These are phyloP conservation scores for Plantago major DNA, from an alignment of 257 asterid genomes.

Conservation along the genomic window DNA sequence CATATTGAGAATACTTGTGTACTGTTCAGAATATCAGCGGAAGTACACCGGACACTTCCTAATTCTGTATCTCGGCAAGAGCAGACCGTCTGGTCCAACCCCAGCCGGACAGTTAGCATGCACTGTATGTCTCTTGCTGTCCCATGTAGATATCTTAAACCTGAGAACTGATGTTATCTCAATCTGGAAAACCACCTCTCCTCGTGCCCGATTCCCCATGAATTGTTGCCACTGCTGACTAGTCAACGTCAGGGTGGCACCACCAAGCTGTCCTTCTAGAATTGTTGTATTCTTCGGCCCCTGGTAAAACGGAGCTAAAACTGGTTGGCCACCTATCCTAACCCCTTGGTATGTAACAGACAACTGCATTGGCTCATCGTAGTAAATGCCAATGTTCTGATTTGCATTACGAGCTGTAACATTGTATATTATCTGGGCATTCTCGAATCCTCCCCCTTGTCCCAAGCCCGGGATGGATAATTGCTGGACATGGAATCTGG, in stretches of 20 bases:
- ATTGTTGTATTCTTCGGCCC: conserved; percentile 62
- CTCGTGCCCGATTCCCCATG: conserved; percentile 38
- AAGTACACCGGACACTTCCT: conserved; percentile 81
- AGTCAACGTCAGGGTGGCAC: conserved; percentile 40
- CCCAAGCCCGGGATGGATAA: conserved; percentile 54
- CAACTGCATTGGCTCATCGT: conserved; percentile 54
- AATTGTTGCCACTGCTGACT: conserved; percentile 48
- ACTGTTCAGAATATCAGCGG: conserved; percentile 13
- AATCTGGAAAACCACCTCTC: conserved; percentile 51
- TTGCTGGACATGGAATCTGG: conserved; percentile 53
- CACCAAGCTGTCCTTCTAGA: conserved; percentile 45
- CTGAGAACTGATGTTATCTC: conserved; percentile 53
- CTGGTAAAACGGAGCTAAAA: conserved; percentile 55
- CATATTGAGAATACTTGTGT: no score
- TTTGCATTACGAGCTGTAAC: conserved; percentile 65
- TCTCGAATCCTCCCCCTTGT: conserved; percentile 33
- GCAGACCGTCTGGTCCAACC: conserved; percentile 71
- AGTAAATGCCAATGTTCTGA: conserved; percentile 54
- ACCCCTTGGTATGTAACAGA: conserved; percentile 44
- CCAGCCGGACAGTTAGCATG: conserved; percentile 75
- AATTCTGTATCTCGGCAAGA: conserved; percentile 39
- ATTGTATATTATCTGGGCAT: conserved; percentile 50
- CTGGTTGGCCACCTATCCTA: conserved; percentile 36
- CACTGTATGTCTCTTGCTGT: conserved; percentile 65
- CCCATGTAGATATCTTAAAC: conserved; percentile 76